These are phyloP conservation scores for Cladobotryum mycophilum DNA, from an alignment of 2,329 filamentous ascomycete genomes.

Conservation along the genomic window DNA sequence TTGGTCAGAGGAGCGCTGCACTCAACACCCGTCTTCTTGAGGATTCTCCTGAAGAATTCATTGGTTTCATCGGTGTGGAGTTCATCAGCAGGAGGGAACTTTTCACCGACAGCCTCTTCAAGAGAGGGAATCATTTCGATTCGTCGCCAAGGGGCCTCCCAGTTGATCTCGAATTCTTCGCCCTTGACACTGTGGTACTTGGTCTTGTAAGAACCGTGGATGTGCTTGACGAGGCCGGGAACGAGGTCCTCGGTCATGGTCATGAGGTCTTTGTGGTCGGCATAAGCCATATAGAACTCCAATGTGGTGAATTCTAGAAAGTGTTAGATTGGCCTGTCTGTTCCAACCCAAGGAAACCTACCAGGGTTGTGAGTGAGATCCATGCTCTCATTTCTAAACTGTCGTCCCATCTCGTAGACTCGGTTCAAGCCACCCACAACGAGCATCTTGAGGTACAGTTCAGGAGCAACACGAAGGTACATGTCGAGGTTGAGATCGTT, in stretches of 20 bases:
- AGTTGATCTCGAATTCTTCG: slow-evolving; percentile 87
- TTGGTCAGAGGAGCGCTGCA: slow-evolving; percentile 89
- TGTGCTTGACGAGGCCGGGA: slow-evolving; percentile 77
- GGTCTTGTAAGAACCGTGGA: slow-evolving; percentile 81
- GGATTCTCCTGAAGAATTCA: slow-evolving; percentile 74
- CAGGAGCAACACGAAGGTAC: slow-evolving; percentile 90
- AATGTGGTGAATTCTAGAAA: slow-evolving; percentile 83
- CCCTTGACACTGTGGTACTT: slow-evolving; percentile 81
- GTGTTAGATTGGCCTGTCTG: slow-evolving; percentile 5
- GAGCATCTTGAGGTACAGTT: slow-evolving; percentile 93
- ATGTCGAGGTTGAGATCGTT: slow-evolving; percentile 94
- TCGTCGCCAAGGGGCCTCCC: slow-evolving; percentile 87
- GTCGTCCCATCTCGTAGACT: slow-evolving; percentile 91
- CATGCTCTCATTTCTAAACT: slow-evolving; percentile 85
- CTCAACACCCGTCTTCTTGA: slow-evolving; percentile 86
- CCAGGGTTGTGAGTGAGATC: slow-evolving; percentile 73
- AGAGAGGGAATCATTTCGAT: slow-evolving; percentile 87
- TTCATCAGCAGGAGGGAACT: slow-evolving; percentile 83
- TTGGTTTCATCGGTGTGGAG: slow-evolving; percentile 86
- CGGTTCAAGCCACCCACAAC: slow-evolving; percentile 90
- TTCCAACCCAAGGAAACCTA: slow-evolving; percentile 9
- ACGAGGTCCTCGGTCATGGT: slow-evolving; percentile 89
- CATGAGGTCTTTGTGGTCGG: slow-evolving; percentile 78
- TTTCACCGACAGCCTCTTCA: slow-evolving; percentile 84
- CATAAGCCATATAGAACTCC: slow-evolving; percentile 95